These are phyloP conservation scores for Athelia sp. DNA, from an alignment of 1,284 basidiomycete species.

Conservation along the genomic window DNA sequence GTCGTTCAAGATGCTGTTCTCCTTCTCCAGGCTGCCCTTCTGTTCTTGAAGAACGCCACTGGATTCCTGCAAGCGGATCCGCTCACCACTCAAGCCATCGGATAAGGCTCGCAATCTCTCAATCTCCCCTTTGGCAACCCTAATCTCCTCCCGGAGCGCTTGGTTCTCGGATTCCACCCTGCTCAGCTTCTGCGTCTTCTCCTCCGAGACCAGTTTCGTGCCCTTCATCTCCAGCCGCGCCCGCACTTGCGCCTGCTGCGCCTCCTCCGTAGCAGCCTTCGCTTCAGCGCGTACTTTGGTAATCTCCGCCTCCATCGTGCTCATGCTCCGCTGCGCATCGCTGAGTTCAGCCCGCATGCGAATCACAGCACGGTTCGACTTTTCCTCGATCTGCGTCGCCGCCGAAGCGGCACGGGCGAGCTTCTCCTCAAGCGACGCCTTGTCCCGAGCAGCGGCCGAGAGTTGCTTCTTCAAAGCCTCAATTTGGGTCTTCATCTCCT, in stretches of 20 bases:
- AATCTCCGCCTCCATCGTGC: neutral
- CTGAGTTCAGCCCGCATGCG: neutral
- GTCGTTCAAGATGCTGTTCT: neutral
- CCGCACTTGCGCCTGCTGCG: neutral
- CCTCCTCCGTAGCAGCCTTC: neutral
- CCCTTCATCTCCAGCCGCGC: slow-evolving; percentile 1
- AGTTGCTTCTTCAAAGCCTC: neutral
- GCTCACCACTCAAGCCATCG: neutral
- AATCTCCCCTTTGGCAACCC: neutral
- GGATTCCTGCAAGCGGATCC: neutral
- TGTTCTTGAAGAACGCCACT: neutral
- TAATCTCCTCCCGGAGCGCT: neutral
- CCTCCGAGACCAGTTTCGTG: neutral
- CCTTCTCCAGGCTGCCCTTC: neutral
- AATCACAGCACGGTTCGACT: neutral
- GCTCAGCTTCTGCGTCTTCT: neutral
- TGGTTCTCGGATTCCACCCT: neutral
- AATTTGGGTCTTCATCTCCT: neutral
- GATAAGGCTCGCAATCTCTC: neutral
- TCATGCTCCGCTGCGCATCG: neutral
- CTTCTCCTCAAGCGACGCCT: neutral
- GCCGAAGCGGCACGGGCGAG: neutral
- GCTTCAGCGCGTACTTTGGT: neutral
- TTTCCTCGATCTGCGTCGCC: neutral
- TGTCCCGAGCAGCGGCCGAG: neutral